Conservation (phyloP, 2,329 filamentous ascomycete species). For the Hypomyces perniciosus region DNA sequence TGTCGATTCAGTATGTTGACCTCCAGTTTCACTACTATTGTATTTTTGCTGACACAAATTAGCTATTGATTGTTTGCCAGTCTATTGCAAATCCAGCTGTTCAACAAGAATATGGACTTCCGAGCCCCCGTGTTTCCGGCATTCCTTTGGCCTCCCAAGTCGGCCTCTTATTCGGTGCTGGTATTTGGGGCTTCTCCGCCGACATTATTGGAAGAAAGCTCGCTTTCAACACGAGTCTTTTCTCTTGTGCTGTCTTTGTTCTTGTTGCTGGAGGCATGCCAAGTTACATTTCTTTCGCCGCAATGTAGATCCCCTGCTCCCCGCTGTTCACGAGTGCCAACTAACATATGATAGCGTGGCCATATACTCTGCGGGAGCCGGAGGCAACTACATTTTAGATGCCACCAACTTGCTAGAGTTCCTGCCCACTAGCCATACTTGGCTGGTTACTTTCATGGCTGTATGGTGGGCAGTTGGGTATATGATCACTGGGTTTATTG, state of each 20-base stretch:
- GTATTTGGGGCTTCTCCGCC: conserved; percentile 13
- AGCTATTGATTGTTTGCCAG: conserved; percentile 11
- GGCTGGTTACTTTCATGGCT: conserved; percentile 14
- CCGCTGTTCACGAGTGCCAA: background rate
- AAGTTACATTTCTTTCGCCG: conserved; percentile 10
- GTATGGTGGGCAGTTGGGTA: conserved; percentile 13
- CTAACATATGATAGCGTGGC: conserved; percentile 6
- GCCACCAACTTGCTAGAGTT: conserved; percentile 12
- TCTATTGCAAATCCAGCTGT: conserved; percentile 10
- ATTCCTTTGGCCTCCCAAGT: conserved; percentile 11
- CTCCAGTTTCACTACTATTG: too few species aligned
- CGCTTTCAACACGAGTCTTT: conserved; percentile 12
- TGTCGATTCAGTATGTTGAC: conserved; percentile 5
- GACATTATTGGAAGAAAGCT: conserved; percentile 13
- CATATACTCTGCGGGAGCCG: conserved; percentile 12
- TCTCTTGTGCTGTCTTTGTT: conserved; percentile 12
- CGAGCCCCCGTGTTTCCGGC: conserved; percentile 8
- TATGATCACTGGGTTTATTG: conserved; percentile 9
- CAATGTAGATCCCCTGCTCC: conserved; percentile 4
- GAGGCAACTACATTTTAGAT: conserved; percentile 14
- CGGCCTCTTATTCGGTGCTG: conserved; percentile 12
- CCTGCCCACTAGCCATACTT: conserved; percentile 8
- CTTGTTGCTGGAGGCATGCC: conserved; percentile 12
- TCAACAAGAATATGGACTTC: conserved; percentile 11
- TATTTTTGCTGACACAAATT: background rate